Conservation (phyloP, 2,329 filamentous ascomycete genomes). For the Alternaria sp. region DNA sequence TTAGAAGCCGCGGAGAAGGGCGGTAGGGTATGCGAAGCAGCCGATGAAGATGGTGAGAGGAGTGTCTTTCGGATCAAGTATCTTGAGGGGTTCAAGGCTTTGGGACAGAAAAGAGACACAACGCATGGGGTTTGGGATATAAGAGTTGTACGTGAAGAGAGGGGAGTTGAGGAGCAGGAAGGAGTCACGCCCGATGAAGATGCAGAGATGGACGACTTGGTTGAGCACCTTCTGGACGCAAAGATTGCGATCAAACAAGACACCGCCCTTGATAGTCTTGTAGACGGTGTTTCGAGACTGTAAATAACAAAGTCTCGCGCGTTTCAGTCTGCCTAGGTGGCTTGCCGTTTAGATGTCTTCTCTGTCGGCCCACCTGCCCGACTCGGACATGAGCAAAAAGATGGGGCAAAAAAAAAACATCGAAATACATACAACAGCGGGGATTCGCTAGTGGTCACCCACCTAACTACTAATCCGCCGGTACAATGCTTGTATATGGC, state of each 20-base stretch:
- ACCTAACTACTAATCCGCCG: neutral
- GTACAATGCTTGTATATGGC: neutral
- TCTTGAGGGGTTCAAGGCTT: neutral
- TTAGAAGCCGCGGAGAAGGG: neutral
- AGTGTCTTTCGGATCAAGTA: neutral
- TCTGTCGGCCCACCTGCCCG: neutral
- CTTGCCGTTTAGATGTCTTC: no score
- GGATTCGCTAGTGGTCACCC: neutral
- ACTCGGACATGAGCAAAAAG: neutral
- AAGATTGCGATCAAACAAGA: neutral
- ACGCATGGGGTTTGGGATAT: neutral
- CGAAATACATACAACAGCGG: neutral
- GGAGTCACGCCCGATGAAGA: neutral
- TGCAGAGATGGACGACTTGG: neutral
- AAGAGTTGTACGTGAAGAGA: neutral
- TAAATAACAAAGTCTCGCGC: no score
- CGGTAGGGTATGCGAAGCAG: neutral
- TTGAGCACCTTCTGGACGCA: neutral
- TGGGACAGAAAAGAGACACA: neutral
- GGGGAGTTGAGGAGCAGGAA: neutral
- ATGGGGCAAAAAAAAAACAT: neutral
- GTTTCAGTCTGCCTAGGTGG: no score
- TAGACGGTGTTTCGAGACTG: neutral
- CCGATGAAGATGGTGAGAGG: no score
- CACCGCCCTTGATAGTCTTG: neutral